Percentiles rank a stretch among this genome's conserved stretches.
These are phyloP conservation scores for Quercus phellos DNA, from an alignment of 331 rosid species.

Conservation along the genomic window DNA sequence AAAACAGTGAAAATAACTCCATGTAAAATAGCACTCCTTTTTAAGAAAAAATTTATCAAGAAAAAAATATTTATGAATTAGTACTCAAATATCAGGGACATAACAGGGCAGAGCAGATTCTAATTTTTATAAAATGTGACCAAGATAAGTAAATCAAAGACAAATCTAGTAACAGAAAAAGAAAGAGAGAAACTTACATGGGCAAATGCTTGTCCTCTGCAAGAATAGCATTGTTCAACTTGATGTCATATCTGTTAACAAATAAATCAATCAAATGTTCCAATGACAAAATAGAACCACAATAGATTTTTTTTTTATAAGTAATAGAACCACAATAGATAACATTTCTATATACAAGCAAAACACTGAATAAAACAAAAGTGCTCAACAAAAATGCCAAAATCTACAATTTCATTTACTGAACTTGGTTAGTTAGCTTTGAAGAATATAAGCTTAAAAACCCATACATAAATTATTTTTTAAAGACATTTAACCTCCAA, in stretches of 20 bases:
- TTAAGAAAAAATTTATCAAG: no score
- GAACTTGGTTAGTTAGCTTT: background rate
- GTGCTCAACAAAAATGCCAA: background rate
- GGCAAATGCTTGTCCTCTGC: slow-evolving; percentile 91
- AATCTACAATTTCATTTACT: background rate
- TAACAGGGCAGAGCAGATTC: no score
- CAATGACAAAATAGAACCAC: background rate
- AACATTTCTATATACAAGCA: background rate
- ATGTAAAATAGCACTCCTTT: no score
- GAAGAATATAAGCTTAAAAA: background rate
- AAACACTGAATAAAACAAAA: background rate
- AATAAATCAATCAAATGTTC: background rate
- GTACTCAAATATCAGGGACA: no score
- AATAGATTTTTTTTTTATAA: background rate
- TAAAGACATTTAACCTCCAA: background rate
- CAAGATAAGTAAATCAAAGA: background rate
- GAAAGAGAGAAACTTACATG: slow-evolving; percentile 41
- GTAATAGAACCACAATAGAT: background rate
- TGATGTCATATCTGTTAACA: slow-evolving; percentile 59
- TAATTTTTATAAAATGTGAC: no score
- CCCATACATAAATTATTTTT: no score
- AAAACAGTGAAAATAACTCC: background rate
- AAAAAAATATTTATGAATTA: no score
- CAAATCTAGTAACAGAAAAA: background rate
- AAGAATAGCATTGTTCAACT: slow-evolving; percentile 81